phyloP scores from a whole-genome alignment of 805 yeast species.

The Metschnikowia kunwiensis region DNA sequence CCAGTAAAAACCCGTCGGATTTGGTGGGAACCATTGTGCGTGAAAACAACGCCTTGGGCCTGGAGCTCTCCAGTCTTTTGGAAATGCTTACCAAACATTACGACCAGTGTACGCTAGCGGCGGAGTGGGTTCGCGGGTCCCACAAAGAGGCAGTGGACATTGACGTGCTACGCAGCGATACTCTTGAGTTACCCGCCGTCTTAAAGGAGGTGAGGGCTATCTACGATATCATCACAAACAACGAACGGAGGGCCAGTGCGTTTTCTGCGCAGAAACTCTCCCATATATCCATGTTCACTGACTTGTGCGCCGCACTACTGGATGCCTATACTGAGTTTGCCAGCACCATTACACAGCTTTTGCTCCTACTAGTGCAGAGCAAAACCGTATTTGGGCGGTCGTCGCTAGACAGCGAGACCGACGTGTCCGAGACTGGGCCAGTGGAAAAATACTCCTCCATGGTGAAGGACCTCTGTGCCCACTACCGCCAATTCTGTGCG shows the following conservation, averaged over 20 bases:
- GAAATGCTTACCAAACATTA: constrained; percentile 76
- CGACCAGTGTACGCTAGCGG: constrained; percentile 66
- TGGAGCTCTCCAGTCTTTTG: constrained; percentile 65
- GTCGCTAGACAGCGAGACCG: background rate
- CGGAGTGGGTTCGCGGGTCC: constrained; percentile 4
- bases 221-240: constrained; percentile 34
- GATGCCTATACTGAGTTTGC: constrained; percentile 22
- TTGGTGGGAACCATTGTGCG: constrained; percentile 9
- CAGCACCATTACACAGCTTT: constrained; percentile 24
- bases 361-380: constrained; percentile 2
- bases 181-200: constrained; percentile 55
- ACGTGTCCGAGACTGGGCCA: background rate
- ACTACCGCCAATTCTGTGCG: constrained; percentile 33
- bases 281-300: constrained; percentile 16
- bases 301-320: constrained; percentile 17
- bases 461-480: constrained; percentile 29
- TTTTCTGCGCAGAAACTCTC: constrained; percentile 16
- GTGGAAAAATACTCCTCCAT: constrained; percentile 25
- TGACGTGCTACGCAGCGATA: constrained; percentile 50
- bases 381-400: background rate
- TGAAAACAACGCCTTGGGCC: constrained; percentile 52
- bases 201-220: constrained; percentile 32
- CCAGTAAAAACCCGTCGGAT: constrained; percentile 4
- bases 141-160: constrained; percentile 27
- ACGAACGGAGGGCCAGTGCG: constrained; percentile 31